A percentile compares a stretch with the other conserved stretches of the same genome.
Evolutionary conservation across 495 filamentous ascomycete species (phyloP).

Genomic region (Hyaloscypha bicolor): DNA sequence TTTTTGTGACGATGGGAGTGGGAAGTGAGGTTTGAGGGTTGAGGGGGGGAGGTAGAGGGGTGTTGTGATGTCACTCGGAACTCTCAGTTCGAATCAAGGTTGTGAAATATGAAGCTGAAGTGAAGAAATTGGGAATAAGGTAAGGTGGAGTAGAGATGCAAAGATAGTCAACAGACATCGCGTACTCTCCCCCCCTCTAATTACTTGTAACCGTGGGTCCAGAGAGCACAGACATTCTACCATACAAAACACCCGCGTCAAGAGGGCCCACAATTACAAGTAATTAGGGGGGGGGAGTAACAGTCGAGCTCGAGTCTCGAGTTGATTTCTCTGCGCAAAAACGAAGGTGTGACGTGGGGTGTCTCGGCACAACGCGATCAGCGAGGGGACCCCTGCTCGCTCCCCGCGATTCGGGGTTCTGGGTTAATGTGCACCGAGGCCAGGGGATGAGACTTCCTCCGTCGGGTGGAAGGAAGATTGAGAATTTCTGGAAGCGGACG

Average conservation of each 20-base stretch:
- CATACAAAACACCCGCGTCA: too few relatives aligned
- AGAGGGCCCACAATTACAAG: too few relatives aligned
- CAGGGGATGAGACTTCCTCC: background rate
- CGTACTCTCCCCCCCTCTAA: too few relatives aligned
- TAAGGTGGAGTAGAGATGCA: background rate
- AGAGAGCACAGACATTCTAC: too few relatives aligned
- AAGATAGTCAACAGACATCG: background rate
- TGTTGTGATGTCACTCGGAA: background rate
- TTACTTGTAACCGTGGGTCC: too few relatives aligned
- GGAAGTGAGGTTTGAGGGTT: background rate
- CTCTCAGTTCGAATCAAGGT: background rate
- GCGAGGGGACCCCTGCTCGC: background rate
- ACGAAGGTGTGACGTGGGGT: background rate
- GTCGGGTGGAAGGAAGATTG: background rate
- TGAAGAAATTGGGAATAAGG: too few relatives aligned
- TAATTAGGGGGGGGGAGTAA: background rate
- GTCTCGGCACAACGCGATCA: background rate
- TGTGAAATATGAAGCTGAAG: too few relatives aligned
- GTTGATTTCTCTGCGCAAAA: background rate
- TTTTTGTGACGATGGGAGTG: background rate
- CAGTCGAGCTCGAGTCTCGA: background rate
- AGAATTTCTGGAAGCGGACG: background rate
- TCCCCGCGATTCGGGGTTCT: conserved; percentile 20
- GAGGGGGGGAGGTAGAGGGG: background rate
- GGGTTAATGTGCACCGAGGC: background rate